These are phyloP conservation scores for Synchytrium microbalum DNA, from an alignment of 371 early-diverging fungal species.

Conservation along the genomic window DNA sequence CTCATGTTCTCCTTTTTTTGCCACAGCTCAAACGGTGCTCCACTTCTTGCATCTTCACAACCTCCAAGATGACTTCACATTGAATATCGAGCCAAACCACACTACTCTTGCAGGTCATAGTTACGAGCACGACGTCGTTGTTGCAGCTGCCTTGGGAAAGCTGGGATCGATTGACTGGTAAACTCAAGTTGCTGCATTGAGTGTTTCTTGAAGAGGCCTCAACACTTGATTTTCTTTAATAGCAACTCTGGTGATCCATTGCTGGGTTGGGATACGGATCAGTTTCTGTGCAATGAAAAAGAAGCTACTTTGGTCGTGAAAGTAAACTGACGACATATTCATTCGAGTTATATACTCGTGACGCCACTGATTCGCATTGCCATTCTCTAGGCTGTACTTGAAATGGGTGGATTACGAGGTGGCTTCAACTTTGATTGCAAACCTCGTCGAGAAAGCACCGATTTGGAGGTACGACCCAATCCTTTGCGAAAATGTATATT, in stretches of 20 bases:
- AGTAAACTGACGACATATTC: too few relatives aligned
- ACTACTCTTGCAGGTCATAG: conserved; percentile 27
- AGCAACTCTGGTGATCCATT: too few relatives aligned
- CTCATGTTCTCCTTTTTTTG: too few relatives aligned
- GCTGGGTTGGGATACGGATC: conserved; percentile 33
- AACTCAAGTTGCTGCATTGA: conserved; percentile 20
- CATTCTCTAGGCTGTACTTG: conserved; percentile 16
- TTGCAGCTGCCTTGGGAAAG: conserved; percentile 1
- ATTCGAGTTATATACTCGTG: too few relatives aligned
- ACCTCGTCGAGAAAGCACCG: conserved; percentile 26
- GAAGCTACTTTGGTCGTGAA: conserved; percentile 24
- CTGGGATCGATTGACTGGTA: conserved; percentile 26
- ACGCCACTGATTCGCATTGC: too few relatives aligned
- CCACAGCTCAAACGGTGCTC: conserved; percentile 20
- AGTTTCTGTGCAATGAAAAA: conserved; percentile 25
- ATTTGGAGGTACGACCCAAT: conserved; percentile 11
- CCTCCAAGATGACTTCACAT: conserved; percentile 19
- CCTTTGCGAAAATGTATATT: too few relatives aligned
- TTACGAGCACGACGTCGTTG: conserved; percentile 25
- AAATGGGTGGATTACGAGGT: conserved; percentile 26
- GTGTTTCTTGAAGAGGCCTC: neutral
- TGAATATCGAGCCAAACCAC: conserved; percentile 31
- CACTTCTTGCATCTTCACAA: conserved; percentile 14
- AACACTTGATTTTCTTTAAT: too few relatives aligned
- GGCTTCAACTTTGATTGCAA: conserved; percentile 34